Evolutionary conservation across 2,329 filamentous ascomycete genomes (phyloP).

Genomic region (Tolypocladium ovalisporum): DNA sequence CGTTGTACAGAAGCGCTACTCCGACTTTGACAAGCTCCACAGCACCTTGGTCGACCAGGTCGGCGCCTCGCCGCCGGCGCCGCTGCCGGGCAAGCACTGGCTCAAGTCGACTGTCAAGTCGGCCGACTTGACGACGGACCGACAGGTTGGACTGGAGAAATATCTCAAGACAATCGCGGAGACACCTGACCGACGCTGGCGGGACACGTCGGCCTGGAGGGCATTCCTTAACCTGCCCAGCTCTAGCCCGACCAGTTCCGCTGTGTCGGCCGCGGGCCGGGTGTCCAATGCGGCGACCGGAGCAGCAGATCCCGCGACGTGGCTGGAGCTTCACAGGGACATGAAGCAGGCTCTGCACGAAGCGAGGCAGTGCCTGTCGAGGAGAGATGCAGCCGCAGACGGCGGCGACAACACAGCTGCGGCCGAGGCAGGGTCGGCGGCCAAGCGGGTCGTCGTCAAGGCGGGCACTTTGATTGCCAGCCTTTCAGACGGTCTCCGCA

Average conservation of each 20-base stretch:
- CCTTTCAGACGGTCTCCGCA: slow-evolving; percentile 54
- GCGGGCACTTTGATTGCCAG: slow-evolving; percentile 52
- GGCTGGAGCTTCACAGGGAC: slow-evolving; percentile 67
- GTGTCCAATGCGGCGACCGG: slow-evolving; percentile 25
- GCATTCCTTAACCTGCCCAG: slow-evolving; percentile 61
- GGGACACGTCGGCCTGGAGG: slow-evolving; percentile 62
- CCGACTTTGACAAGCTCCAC: slow-evolving; percentile 64
- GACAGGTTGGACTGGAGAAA: slow-evolving; percentile 55
- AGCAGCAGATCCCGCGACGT: slow-evolving; percentile 53
- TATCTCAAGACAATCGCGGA: slow-evolving; percentile 66
- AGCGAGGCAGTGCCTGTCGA: slow-evolving; percentile 58
- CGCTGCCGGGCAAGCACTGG: slow-evolving; percentile 67
- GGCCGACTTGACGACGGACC: slow-evolving; percentile 57
- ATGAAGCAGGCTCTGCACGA: slow-evolving; percentile 54
- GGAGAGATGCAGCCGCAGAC: slow-evolving; percentile 45
- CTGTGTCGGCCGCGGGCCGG: slow-evolving; percentile 34
- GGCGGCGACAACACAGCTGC: slow-evolving; percentile 29
- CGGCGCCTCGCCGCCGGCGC: slow-evolving; percentile 51
- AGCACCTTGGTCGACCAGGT: slow-evolving; percentile 46
- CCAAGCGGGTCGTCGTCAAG: slow-evolving; percentile 62
- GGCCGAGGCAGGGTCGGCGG: slow-evolving; percentile 57
- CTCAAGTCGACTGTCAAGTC: slow-evolving; percentile 62
- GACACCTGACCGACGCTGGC: slow-evolving; percentile 64
- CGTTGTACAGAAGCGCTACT: slow-evolving; percentile 72
- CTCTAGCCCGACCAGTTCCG: slow-evolving; percentile 33